phyloP scores from a whole-genome alignment of 306 rosid species.

The Prosopis cineraria region DNA sequence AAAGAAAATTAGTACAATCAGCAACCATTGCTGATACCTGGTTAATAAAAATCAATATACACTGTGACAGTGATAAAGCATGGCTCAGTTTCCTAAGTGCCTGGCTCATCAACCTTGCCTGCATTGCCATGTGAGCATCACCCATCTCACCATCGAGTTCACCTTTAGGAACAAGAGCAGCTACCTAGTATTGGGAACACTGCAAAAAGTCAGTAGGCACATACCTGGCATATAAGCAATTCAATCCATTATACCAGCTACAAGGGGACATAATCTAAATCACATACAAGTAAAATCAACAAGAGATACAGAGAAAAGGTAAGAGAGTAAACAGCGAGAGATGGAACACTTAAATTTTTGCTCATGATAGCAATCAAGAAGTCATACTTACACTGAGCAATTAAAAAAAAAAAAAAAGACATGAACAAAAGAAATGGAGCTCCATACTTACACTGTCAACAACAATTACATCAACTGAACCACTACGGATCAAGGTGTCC shows the following conservation, averaged over 20 bases:
- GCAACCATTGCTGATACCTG: constrained; percentile 61
- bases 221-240: constrained; percentile 9
- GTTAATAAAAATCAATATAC: constrained; percentile 77
- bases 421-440: constrained; percentile 24
- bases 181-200: constrained; percentile 62
- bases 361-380: constrained; percentile 3
- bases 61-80: constrained; percentile 76
- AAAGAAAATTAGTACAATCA: constrained; percentile 11
- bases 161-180: constrained; percentile 93
- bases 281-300: background rate
- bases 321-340: background rate
- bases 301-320: constrained; percentile 12
- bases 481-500: constrained; percentile 84
- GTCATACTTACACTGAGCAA: background rate
- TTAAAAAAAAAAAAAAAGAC: background rate
- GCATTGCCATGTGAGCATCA: constrained; percentile 96
- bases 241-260: constrained; percentile 23
- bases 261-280: constrained; percentile 11
- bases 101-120: constrained; percentile 97
- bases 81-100: constrained; percentile 92
- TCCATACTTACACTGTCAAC: constrained; percentile 85
- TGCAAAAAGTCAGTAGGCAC: constrained; percentile 25
- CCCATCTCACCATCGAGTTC: constrained; percentile 98
- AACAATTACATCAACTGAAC: constrained; percentile 94
- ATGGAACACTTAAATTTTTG: constrained; percentile 4